Base-by-base conservation (phyloP, 805 yeast genomes). In the Saccharomycopsis oosterbeekiorum region DNA sequence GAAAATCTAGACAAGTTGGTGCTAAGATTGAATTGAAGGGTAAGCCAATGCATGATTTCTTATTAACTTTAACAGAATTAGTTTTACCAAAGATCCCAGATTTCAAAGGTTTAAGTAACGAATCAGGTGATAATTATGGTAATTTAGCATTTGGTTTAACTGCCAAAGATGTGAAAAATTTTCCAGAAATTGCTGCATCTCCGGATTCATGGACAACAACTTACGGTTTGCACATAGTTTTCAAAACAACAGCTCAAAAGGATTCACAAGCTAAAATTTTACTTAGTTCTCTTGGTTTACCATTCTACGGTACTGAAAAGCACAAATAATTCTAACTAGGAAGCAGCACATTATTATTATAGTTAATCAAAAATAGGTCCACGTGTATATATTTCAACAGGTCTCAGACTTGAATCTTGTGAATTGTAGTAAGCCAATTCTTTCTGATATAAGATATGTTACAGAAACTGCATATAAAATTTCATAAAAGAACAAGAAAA, bases 71-170 rank as follows among this genome's bases (percentile, higher is more conserved):
- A 67, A 84, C 96, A 1, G 99, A 94, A 75, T 76, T 96, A 65
- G 98, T 94, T 19, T 80, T 94, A 68, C 99, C 99, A 56, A 83
- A 97, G 73, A 84, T 92, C 61, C 86, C 96, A 80, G 89, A 90
- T 57, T 94, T 88, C 74, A 76, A 78, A 66, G 97, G 97, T 57
- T 78, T 94, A 58, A 80, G 84, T 39, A 84, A 83, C 73, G 39
- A 42, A 40, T 76, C 91, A 3, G 99, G 98, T 64, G 97, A 92
- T 73, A 78, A 80, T 59, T 81, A 79, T 68, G 99, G 99, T 62
- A 88, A 89, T 71, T 81, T 96, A 62, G 80, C 94, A 10, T 85
- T 94, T 70, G 97, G 97, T 55, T 74, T 94, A 67, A 82, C 81
- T 50, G 84, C 89, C 1, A 89, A 86, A 59, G 90, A 89, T 68